These are phyloP conservation scores for Lecanicillium sp. DNA, from an alignment of 2,329 filamentous ascomycete genomes.

Conservation along the genomic window DNA sequence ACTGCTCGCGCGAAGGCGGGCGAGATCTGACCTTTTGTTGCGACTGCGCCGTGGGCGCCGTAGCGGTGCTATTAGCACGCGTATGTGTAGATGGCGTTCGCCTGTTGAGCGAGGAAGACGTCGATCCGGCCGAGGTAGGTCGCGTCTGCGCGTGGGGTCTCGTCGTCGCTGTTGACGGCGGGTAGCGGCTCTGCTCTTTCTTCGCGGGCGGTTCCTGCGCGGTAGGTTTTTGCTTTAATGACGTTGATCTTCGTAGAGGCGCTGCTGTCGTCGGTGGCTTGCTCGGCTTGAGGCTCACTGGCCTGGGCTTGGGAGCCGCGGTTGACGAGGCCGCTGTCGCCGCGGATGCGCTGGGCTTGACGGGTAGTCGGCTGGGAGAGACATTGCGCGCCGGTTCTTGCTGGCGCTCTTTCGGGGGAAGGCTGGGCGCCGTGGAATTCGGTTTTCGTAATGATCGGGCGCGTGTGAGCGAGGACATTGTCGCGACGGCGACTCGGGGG, in stretches of 20 bases:
- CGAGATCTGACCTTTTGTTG: conserved; percentile 17
- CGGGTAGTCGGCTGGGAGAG: conserved; percentile 43
- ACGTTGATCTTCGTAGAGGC: conserved; percentile 12
- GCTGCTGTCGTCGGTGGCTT: background rate
- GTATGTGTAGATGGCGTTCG: conserved; percentile 24
- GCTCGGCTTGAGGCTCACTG: conserved; percentile 9
- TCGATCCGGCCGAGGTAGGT: conserved; percentile 11
- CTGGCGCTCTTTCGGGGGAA: conserved; percentile 5
- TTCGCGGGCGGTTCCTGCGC: conserved; percentile 6
- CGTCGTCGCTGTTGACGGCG: conserved; percentile 22
- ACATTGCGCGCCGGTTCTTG: conserved; percentile 22
- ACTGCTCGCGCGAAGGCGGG: conserved; percentile 20
- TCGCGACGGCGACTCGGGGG: background rate
- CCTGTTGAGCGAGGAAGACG: conserved; percentile 13
- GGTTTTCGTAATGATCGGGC: conserved; percentile 42
- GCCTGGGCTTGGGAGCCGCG: conserved; percentile 10
- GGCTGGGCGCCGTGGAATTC: conserved; percentile 11
- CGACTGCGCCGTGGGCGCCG: conserved; percentile 5
- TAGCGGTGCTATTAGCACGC: conserved; percentile 24
- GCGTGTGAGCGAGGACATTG: conserved; percentile 38
- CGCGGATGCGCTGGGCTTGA: conserved; percentile 33
- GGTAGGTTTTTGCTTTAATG: conserved; percentile 13
- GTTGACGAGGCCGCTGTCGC: conserved; percentile 19
- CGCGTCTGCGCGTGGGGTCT: conserved; percentile 14
- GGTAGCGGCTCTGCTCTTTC: conserved; percentile 21